phyloP scores from a whole-genome alignment of 208 protist genomes.

The Leishmania tropica region DNA sequence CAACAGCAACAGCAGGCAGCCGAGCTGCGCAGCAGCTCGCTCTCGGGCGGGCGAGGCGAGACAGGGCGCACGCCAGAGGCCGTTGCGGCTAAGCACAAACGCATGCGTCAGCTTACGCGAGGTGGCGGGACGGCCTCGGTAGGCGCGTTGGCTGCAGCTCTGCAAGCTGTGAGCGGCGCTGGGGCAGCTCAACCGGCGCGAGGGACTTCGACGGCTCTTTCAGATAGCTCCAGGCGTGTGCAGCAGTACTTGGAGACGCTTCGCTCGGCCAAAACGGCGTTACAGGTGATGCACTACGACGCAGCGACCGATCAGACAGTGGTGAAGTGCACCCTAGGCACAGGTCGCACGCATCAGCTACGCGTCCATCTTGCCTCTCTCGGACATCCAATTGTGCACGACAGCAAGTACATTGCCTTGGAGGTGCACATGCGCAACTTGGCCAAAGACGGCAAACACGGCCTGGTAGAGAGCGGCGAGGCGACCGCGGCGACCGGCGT shows the following conservation, averaged over 20 bases:
- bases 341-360: slow-evolving; percentile 93
- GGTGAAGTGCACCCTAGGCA: slow-evolving; percentile 77
- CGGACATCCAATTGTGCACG: slow-evolving; percentile 85
- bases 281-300: slow-evolving; percentile 53
- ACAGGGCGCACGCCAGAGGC: slow-evolving; percentile 11
- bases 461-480: background rate
- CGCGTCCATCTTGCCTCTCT: slow-evolving; percentile 89
- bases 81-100: slow-evolving; percentile 49
- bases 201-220: background rate
- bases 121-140: slow-evolving; percentile 10
- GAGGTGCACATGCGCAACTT: slow-evolving; percentile 18
- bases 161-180: background rate
- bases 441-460: background rate
- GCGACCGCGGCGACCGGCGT: background rate
- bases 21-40: background rate
- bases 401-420: slow-evolving; percentile 70
- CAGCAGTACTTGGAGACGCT: slow-evolving; percentile 43
- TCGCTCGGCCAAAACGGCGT: slow-evolving; percentile 44
- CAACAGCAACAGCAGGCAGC: background rate
- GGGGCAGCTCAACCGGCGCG: background rate
- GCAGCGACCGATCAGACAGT: slow-evolving; percentile 46
- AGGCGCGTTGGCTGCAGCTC: background rate
- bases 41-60: background rate
- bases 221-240: background rate
- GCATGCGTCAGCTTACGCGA: slow-evolving; percentile 60